Evolutionary conservation across 139 green algal genomes (phyloP), one percentile per base, ranked within the genome.

Genomic region (Chlamydomonas urium): DNA sequence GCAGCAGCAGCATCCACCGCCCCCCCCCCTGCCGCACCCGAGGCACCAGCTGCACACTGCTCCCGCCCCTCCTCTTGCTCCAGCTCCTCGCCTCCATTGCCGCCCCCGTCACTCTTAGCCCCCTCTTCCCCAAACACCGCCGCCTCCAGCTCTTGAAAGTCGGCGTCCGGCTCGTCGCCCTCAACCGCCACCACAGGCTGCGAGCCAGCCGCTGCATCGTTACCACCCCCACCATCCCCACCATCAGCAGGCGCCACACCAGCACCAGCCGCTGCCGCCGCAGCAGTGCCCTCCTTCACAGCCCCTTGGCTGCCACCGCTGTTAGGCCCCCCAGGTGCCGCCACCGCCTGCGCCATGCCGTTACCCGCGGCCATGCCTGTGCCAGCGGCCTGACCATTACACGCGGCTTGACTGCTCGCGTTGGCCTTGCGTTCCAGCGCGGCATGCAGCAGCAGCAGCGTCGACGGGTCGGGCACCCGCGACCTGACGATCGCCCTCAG

Each of bases 381-480:
- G n/a, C n/a, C n/a, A n/a, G n/a, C n/a, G n/a, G n/a, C n/a, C n/a
- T n/a, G n/a, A n/a, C n/a, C n/a, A n/a, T n/a, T n/a, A n/a, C n/a
- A n/a, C n/a, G n/a, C n/a, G n/a, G n/a, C n/a, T n/a, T n/a, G n/a
- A n/a, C n/a, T n/a, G n/a, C n/a, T n/a, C n/a, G n/a, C n/a, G n/a
- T n/a, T n/a, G n/a, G n/a, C n/a, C n/a, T n/a, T n/a, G n/a, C n/a
- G n/a, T n/a, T 82, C 47, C 26, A 83, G 58, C 0, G 31, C 38
- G 1, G 81, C 2, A 26, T 78, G 57, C 23, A 81, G 45, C 19
- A 78, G 73, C 37, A 89, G 29, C 45, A 88, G 56, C 6, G 76
- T 34, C 70, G 86, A 75, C 6, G 76, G 65, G 61, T 87, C 83
- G 1, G 83, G 83, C 42, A 89, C 70, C 6, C 75, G 57, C 2